A percentile compares a stretch with the other conserved stretches of the same genome.
Evolutionary conservation across 129 eudicot species (phyloP).

Genomic region (Chrysanthemum makinoi): DNA sequence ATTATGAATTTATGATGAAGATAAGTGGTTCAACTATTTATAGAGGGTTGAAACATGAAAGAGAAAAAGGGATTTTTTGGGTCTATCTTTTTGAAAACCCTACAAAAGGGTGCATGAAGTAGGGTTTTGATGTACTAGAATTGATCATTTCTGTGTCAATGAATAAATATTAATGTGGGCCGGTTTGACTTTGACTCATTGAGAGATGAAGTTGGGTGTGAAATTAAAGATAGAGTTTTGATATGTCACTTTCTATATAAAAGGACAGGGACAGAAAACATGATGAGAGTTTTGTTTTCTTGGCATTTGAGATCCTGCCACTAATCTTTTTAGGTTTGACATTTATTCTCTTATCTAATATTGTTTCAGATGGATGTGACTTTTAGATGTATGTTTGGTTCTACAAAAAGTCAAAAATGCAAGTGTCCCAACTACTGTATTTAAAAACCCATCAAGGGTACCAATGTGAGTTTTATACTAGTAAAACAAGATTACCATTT

Average conservation of each 20-base stretch:
- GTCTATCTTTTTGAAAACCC: neutral
- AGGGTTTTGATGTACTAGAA: slow-evolving; percentile 12
- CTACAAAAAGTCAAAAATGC: too few species aligned
- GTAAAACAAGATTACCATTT: too few species aligned
- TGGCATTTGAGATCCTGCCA: slow-evolving; percentile 18
- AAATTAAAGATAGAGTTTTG: slow-evolving; percentile 32
- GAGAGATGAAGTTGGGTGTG: slow-evolving; percentile 13
- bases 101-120: slow-evolving; percentile 17
- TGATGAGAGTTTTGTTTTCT: slow-evolving; percentile 41
- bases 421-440: too few species aligned
- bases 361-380: neutral
- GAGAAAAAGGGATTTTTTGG: neutral
- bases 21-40: slow-evolving; percentile 31
- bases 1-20: too few species aligned
- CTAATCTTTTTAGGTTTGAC: slow-evolving; percentile 22
- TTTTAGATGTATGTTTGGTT: neutral
- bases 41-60: slow-evolving; percentile 22
- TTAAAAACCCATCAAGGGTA: too few species aligned
- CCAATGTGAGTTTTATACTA: too few species aligned
- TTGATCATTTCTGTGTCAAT: slow-evolving; percentile 23
- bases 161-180: slow-evolving; percentile 29
- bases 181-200: slow-evolving; percentile 34
- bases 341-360: neutral
- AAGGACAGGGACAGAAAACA: slow-evolving; percentile 42
- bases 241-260: slow-evolving; percentile 43